Evolutionary conservation across 306 rosid genomes (phyloP).

Genomic region (Pterocarpus macrocarpus): DNA sequence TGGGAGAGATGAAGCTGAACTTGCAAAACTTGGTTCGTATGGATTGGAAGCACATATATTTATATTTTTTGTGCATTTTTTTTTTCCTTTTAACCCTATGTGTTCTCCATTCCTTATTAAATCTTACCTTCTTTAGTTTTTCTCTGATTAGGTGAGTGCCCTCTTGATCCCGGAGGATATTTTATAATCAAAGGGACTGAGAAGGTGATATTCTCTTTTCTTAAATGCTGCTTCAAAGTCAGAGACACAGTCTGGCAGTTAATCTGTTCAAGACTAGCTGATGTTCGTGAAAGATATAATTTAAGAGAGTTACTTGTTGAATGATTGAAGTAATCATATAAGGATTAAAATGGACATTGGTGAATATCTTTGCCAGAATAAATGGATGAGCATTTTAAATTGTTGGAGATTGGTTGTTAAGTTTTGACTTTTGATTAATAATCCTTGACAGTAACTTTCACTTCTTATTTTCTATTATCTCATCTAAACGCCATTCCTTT

Average conservation of each 20-base stretch:
- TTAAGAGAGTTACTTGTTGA: slow-evolving; percentile 21
- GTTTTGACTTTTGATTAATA: background rate
- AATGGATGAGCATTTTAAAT: slow-evolving; percentile 33
- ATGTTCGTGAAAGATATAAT: background rate
- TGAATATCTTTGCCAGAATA: slow-evolving; percentile 9
- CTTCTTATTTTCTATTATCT: background rate
- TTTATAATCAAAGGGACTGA: slow-evolving; percentile 92
- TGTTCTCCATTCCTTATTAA: slow-evolving; percentile 8
- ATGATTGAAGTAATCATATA: background rate
- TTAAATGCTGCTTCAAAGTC: slow-evolving; percentile 27
- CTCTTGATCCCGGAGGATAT: slow-evolving; percentile 98
- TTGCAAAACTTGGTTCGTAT: slow-evolving; percentile 79
- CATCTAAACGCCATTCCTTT: background rate
- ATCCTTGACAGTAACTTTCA: slow-evolving; percentile 8
- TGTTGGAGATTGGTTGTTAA: slow-evolving; percentile 9
- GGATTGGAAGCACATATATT: background rate
- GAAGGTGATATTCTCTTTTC: slow-evolving; percentile 67
- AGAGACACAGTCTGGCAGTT: slow-evolving; percentile 10
- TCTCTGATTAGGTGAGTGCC: slow-evolving; percentile 80
- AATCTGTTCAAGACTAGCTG: slow-evolving; percentile 16
- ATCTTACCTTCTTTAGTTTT: slow-evolving; percentile 1
- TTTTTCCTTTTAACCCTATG: background rate
- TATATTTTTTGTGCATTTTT: slow-evolving; percentile 3
- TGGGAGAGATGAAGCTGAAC: slow-evolving; percentile 85
- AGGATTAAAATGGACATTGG: slow-evolving; percentile 6